Base-by-base conservation (phyloP, 2,329 filamentous ascomycete genomes). In the Pyricularia sp. region DNA sequence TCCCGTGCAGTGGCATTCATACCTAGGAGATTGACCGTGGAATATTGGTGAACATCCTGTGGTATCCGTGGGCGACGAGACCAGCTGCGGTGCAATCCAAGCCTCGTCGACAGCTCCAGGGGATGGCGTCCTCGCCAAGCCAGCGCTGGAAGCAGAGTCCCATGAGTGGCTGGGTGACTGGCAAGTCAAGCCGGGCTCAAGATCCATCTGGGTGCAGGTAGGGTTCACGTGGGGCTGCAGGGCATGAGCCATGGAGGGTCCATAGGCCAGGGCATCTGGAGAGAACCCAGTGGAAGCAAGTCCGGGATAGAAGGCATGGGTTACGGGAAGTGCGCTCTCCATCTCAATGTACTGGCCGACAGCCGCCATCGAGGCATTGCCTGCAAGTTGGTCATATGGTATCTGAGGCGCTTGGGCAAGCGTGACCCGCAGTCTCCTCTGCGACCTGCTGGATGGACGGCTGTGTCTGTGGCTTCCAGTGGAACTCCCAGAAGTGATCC, bases 141-240 rank as follows among this genome's bases (percentile, higher is more conserved):
- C 81, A 70, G 83, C 83, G 58, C 58, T 61, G 74, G 83, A 86
- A 72, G 84, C 81, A 72, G 81, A 83, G 73, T 82, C 82, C 79
- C 83, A 86, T 12, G 84, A 82, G 69, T 82, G 79, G 66, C 81
- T 79, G 12, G 85, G 85, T 30, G 85, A 86, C 72, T 81, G 79
- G 71, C 81, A 82, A 66, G 80, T 75, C 69, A 86, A 74, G 71
- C 79, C 81, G 64, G 81, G 75, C 72, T 86, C 84, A 76, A 83
- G 83, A 73, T 84, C 83, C 73, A 86, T 76, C 72, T 87, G 84
- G 68, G 82, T 75, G 68, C 72, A 73, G 17, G 70, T 79, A 67
- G 86, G 85, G 74, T 86, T 82, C 75, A 88, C 83, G 72, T 87
- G 85, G 75, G 81, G 80, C 69, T 74, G 71, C 74, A 86, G 78